phyloP scores from a whole-genome alignment of 768 basidiomycete genomes.

The Tylopilus subfusipes region DNA sequence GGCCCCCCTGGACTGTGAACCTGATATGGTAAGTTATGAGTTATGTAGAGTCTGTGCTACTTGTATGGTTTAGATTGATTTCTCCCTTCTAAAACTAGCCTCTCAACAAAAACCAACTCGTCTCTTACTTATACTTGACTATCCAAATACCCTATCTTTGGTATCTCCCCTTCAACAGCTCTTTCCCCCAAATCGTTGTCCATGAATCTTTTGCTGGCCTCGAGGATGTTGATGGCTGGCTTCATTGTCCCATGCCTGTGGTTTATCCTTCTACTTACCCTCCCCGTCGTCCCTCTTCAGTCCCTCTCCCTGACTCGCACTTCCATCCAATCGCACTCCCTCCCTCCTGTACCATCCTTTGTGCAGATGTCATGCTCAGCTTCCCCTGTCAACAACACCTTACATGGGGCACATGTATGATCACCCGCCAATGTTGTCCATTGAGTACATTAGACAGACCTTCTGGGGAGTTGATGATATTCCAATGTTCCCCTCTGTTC shows the following conservation, averaged over 20 bases:
- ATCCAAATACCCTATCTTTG: slow-evolving; percentile 35
- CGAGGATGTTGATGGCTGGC: slow-evolving; percentile 46
- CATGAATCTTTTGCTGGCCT: slow-evolving; percentile 43
- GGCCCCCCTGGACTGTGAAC: not conserved
- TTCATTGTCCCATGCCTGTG: slow-evolving; percentile 46
- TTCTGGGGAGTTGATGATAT: no score
- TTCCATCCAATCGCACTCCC: no score
- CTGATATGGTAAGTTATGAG: slow-evolving; percentile 4
- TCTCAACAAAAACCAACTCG: slow-evolving; percentile 41
- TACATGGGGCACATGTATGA: no score
- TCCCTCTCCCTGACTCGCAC: no score
- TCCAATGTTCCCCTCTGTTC: no score
- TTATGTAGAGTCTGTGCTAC: not conserved
- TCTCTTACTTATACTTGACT: slow-evolving; percentile 44
- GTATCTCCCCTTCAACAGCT: slow-evolving; percentile 32
- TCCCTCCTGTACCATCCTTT: no score
- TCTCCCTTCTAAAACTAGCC: slow-evolving; percentile 40
- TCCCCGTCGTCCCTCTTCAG: no score
- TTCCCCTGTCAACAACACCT: no score
- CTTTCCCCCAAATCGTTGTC: slow-evolving; percentile 41
- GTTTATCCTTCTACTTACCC: slow-evolving; percentile 39
- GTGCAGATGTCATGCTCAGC: no score
- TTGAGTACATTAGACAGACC: no score
- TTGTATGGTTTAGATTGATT: slow-evolving; percentile 1
- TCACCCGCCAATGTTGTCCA: no score